These are phyloP conservation scores for Naganishia sp. DNA, from an alignment of 1,284 basidiomycete genomes.

Conservation along the genomic window DNA sequence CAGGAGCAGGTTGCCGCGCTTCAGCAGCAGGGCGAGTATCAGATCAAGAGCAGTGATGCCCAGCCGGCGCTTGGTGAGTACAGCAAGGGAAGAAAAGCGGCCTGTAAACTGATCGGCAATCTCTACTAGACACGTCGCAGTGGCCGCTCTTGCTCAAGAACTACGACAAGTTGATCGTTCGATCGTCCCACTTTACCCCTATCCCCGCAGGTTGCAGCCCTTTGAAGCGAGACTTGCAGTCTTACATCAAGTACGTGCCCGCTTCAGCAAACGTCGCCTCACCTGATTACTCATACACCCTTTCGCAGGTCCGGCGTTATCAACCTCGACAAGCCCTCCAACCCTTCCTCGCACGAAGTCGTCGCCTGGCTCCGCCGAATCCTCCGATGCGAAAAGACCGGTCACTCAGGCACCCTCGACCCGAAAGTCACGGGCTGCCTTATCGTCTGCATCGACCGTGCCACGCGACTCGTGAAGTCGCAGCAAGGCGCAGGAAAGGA, in stretches of 20 bases:
- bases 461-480: conserved; percentile 98
- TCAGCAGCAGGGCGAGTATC: conserved; percentile 65
- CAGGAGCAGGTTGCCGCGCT: conserved; percentile 44
- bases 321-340: conserved; percentile 99
- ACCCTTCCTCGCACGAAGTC: conserved; percentile 99
- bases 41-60: conserved; percentile 74
- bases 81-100: background rate
- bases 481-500: conserved; percentile 99
- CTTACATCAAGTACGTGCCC: conserved; percentile 77
- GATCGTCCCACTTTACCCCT: conserved; percentile 96
- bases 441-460: conserved; percentile 98
- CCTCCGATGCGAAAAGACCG: conserved; percentile 94
- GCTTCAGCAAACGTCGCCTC: background rate
- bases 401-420: conserved; percentile 95
- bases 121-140: conserved; percentile 74
- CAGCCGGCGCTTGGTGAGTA: conserved; percentile 66
- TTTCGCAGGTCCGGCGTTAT: conserved; percentile 84
- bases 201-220: conserved; percentile 82
- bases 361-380: conserved; percentile 98
- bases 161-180: conserved; percentile 93
- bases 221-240: conserved; percentile 85
- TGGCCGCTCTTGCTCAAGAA: conserved; percentile 99
- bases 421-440: conserved; percentile 99
- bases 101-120: background rate
- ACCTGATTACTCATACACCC: background rate